Conservation (phyloP, 2,329 filamentous ascomycete species). For the Fusarium sp. region DNA sequence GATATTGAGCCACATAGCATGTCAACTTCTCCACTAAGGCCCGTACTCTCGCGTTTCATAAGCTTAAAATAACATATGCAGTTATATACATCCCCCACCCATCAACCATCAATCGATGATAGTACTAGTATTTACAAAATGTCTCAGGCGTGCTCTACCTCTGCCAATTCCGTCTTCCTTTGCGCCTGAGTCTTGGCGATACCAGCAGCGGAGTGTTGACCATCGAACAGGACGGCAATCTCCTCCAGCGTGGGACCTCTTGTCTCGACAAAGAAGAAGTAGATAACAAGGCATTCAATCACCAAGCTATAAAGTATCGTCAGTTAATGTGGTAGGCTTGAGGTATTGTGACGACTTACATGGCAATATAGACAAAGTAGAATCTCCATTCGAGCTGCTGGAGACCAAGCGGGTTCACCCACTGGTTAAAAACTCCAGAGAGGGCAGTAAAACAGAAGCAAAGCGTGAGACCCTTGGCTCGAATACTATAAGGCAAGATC, state of each 20-base stretch:
- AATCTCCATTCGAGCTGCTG: constrained; percentile 44
- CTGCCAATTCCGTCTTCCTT: constrained; percentile 27
- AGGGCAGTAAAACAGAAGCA: constrained; percentile 48
- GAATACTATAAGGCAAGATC: constrained; percentile 45
- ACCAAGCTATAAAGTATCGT: constrained; percentile 18
- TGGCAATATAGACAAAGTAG: constrained; percentile 47
- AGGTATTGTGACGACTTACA: constrained; percentile 16
- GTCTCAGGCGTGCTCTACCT: constrained; percentile 41
- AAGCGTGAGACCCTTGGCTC: constrained; percentile 46
- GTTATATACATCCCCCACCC: too few relatives aligned
- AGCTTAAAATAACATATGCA: too few relatives aligned
- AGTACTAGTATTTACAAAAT: too few relatives aligned
- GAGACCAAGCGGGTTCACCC: constrained; percentile 46
- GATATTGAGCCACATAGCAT: too few relatives aligned
- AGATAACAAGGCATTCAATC: constrained; percentile 45
- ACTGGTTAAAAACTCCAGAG: constrained; percentile 47
- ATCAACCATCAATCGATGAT: too few relatives aligned
- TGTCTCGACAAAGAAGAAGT: constrained; percentile 49
- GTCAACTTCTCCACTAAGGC: too few relatives aligned
- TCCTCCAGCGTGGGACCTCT: constrained; percentile 45
- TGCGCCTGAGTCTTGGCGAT: constrained; percentile 41
- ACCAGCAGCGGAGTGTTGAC: constrained; percentile 41
- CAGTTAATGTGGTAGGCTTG: fast-evolving
- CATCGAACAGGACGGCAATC: constrained; percentile 47
- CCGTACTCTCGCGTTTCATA: too few relatives aligned